Base-by-base conservation (phyloP, 2,329 filamentous ascomycete species). In the Xylogone sp. region DNA sequence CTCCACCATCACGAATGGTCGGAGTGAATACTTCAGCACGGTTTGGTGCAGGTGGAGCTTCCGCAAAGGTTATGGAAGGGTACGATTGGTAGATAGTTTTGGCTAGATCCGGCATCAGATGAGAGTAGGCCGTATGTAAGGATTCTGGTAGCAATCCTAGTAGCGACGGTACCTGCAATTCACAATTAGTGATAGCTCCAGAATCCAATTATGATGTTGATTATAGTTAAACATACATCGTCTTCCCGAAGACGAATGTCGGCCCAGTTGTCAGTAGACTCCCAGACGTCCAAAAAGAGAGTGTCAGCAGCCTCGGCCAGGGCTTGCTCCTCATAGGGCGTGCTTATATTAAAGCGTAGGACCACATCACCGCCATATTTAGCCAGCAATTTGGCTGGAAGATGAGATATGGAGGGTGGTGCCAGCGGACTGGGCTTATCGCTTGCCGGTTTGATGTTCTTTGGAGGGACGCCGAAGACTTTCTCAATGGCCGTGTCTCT, bases 211-310 rank as follows among this genome's bases (percentile, higher is more conserved):
- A 22, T 13, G 24, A 21, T 20, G 42, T 48, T 21, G 5, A 22
- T 22, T 9, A 19, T 12, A 44, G 42, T 27, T 31, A 42, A n/a
- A 71, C 77, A 60, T 65, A 96, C 82, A 58, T 90, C 84, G 60
- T 90, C 83, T 65, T 87, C 83, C 49, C 86, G 81, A 46, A 97
- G 70, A 42, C 90, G 80, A 49, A 97, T 85, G 67, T 99, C 94
- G 21, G 94, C 88, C 75, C 87, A 94, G 53, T 89, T 81, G 18
- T 84, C 76, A 5, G 86, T 88, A 59, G 88, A 90, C 20, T 89
- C 86, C 94, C 94, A 99, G 1, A 97, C 81, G 65, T 99, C 94
- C 42, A 97, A 75, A 61, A 94, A 87, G 21, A 97, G 78, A 18
- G 83, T 82, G 54, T 87, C 79, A 1, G 85, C 78, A 2, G 90